Conservation (phyloP, 176 grass and related monocot genomes). For the Dactylis glomerata region DNA sequence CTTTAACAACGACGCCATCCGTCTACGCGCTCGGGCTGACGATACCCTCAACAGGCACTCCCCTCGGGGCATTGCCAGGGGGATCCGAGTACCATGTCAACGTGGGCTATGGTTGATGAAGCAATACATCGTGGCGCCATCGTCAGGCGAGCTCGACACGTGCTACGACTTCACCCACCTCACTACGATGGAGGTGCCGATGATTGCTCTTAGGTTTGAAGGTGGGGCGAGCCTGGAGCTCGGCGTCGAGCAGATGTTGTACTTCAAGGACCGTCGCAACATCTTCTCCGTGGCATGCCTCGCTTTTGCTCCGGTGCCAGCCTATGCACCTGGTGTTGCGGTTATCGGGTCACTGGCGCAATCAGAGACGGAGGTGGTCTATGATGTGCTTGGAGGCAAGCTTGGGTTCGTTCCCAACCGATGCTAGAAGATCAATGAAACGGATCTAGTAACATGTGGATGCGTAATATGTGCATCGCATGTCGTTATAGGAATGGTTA, state of each 20-base stretch:
- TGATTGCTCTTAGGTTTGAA: background rate
- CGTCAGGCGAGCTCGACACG: conserved; percentile 1
- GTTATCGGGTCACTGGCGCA: conserved; percentile 17
- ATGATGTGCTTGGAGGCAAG: conserved; percentile 7
- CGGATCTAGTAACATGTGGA: no score
- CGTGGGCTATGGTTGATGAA: background rate
- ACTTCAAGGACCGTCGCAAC: background rate
- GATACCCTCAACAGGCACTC: no score
- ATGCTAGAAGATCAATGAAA: background rate
- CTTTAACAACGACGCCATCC: no score
- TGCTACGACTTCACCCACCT: conserved; percentile 36
- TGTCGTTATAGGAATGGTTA: no score
- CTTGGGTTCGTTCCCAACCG: conserved; percentile 9
- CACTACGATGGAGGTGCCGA: background rate
- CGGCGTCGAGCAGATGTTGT: background rate
- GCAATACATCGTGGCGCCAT: background rate
- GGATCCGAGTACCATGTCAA: no score
- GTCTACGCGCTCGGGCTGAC: no score
- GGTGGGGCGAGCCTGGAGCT: background rate
- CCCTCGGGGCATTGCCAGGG: no score
- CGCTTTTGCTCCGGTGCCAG: background rate
- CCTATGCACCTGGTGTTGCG: background rate
- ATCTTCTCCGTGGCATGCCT: conserved; percentile 27
- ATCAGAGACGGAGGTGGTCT: conserved; percentile 12
- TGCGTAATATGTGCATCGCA: no score